Conservation (phyloP, 306 rosid genomes). For the Vigna nakashimae region DNA sequence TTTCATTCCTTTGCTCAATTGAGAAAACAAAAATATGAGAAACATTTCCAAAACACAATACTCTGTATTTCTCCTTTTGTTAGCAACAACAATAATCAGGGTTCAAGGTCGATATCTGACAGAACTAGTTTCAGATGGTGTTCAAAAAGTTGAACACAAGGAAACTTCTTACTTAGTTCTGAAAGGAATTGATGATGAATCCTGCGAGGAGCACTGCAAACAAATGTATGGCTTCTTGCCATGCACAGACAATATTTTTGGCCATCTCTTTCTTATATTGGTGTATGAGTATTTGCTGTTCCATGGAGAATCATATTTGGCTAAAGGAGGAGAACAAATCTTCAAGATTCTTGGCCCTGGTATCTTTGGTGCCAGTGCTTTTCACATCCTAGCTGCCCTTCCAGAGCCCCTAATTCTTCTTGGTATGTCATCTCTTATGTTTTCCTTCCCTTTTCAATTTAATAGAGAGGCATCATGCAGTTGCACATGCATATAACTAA, state of each 20-base stretch:
- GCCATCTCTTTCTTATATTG: conserved; percentile 54
- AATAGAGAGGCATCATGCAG: too few species aligned
- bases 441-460: neutral
- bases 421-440: conserved; percentile 44
- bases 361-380: conserved; percentile 59
- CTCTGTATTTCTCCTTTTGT: conserved; percentile 12
- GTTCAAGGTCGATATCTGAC: conserved; percentile 38
- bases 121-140: conserved; percentile 45
- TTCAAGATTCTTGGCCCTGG: conserved; percentile 71
- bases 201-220: conserved; percentile 36
- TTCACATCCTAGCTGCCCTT: conserved; percentile 58
- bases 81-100: neutral
- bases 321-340: conserved; percentile 51
- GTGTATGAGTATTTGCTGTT: conserved; percentile 57
- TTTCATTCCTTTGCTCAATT: neutral
- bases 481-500: neutral
- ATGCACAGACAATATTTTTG: conserved; percentile 48
- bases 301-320: conserved; percentile 58
- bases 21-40: conserved; percentile 38
- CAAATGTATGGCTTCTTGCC: conserved; percentile 66
- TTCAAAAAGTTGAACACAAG: conserved; percentile 15
- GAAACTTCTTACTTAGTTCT: conserved; percentile 31
- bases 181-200: conserved; percentile 35
- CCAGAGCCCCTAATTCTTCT: conserved; percentile 58
- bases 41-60: conserved; percentile 12